Conservation (phyloP, 306 rosid species). For the Cicer arietinum region DNA sequence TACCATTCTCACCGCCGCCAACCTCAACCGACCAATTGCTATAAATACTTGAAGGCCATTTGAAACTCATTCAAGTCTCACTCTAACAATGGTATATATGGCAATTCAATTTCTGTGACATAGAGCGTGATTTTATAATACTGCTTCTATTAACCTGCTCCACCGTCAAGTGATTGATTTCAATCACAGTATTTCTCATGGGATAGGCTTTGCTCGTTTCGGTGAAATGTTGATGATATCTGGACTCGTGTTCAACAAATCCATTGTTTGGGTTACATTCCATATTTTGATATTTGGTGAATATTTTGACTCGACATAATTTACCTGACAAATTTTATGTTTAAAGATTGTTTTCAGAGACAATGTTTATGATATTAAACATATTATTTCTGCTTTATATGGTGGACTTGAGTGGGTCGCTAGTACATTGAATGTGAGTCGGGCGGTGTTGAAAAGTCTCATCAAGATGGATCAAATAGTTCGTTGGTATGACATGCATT, state of each 20-base stretch:
- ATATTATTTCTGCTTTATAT: too few species aligned
- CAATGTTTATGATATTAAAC: too few species aligned
- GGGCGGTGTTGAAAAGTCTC: too few species aligned
- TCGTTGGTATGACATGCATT: too few species aligned
- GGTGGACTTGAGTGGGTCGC: too few species aligned
- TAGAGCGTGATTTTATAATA: conserved; percentile 61
- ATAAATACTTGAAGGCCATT: conserved; percentile 58
- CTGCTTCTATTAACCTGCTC: conserved; percentile 66
- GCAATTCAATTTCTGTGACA: conserved; percentile 74
- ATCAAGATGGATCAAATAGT: too few species aligned
- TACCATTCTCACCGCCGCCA: conserved; percentile 32
- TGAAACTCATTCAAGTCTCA: conserved; percentile 77
- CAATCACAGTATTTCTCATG: conserved; percentile 50
- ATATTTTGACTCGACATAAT: too few species aligned
- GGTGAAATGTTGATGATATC: conserved; percentile 67
- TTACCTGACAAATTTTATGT: too few species aligned
- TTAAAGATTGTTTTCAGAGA: too few species aligned
- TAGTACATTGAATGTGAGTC: too few species aligned
- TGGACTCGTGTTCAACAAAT: conserved; percentile 63
- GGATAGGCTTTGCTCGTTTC: conserved; percentile 53
- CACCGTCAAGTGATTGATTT: conserved; percentile 75
- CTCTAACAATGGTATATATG: conserved; percentile 64
- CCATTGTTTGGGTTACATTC: conserved; percentile 73
- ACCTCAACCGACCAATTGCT: conserved; percentile 64
- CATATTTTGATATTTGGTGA: conserved; percentile 30